Percentiles rank a stretch among this genome's conserved stretches.
phyloP scores from a whole-genome alignment of 352 stramenopile species.

The Pythium monospermum region DNA sequence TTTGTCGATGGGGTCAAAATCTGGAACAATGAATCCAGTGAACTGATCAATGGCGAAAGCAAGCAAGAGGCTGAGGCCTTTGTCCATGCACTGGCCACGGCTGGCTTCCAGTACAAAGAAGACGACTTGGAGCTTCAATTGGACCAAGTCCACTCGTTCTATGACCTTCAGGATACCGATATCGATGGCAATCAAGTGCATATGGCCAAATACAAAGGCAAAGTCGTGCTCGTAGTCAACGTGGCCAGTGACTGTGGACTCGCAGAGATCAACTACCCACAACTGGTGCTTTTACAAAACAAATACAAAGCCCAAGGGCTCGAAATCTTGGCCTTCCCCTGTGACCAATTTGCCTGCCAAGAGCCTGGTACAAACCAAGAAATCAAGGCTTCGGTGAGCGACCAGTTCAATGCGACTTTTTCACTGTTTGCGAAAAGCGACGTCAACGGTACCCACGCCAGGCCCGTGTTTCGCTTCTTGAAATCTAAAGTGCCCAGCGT shows the following conservation, averaged over 20 bases:
- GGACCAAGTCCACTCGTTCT: constrained; percentile 51
- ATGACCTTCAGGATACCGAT: constrained; percentile 58
- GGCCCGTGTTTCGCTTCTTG: constrained; percentile 76
- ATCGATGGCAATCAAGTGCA: constrained; percentile 53
- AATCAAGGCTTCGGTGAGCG: constrained; percentile 60
- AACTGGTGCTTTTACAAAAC: constrained; percentile 32
- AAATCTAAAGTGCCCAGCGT: constrained; percentile 63
- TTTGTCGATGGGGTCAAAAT: constrained; percentile 45
- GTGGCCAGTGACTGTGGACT: constrained; percentile 20
- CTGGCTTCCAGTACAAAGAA: constrained; percentile 44
- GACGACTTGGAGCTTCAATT: constrained; percentile 32
- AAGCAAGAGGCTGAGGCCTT: constrained; percentile 44
- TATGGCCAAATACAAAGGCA: constrained; percentile 45
- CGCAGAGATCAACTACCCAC: constrained; percentile 54
- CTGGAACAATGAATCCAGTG: constrained; percentile 20
- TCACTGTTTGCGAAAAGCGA: constrained; percentile 65
- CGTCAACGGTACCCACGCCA: constrained; percentile 78
- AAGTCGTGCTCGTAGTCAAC: constrained; percentile 23
- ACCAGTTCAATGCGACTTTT: constrained; percentile 45
- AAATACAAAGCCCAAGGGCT: constrained; percentile 55
- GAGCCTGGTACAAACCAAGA: constrained; percentile 55
- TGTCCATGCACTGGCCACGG: constrained; percentile 38
- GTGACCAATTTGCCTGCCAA: constrained; percentile 81
- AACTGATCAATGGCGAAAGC: constrained; percentile 31
- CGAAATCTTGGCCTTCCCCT: constrained; percentile 76